phyloP scores from a whole-genome alignment of 1,284 basidiomycete species.

The Psilocybe mexicana region DNA sequence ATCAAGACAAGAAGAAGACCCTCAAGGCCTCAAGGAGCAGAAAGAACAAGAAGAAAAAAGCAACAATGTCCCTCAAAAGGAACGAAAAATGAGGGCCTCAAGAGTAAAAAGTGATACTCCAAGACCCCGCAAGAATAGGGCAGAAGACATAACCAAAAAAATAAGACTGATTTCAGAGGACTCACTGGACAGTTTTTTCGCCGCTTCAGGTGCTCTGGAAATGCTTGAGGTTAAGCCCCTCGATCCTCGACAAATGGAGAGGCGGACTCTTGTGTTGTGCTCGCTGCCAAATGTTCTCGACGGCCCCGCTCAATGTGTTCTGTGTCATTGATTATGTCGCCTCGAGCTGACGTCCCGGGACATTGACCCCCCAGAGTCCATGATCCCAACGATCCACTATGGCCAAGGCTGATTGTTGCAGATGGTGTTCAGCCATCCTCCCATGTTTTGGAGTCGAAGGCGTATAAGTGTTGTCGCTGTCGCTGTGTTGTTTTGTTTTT shows the following conservation, averaged over 20 bases:
- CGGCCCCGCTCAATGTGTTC: too few relatives aligned
- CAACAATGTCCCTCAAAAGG: neutral
- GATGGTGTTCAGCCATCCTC: too few relatives aligned
- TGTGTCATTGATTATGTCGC: too few relatives aligned
- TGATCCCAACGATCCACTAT: too few relatives aligned
- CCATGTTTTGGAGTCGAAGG: too few relatives aligned
- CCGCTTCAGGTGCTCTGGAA: neutral
- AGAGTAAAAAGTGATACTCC: neutral
- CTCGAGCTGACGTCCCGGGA: too few relatives aligned
- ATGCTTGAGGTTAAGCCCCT: neutral
- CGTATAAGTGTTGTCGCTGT: too few relatives aligned
- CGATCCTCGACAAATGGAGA: neutral
- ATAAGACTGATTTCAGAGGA: neutral
- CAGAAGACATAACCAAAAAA: neutral
- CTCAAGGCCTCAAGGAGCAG: neutral
- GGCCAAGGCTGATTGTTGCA: too few relatives aligned
- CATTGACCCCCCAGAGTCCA: too few relatives aligned
- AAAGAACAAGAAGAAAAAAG: neutral
- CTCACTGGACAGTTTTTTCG: neutral
- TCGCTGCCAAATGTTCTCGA: too few relatives aligned
- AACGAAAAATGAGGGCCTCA: neutral
- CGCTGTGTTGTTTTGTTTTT: too few relatives aligned
- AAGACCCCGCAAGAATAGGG: slow-evolving; percentile 1
- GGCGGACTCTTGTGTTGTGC: too few relatives aligned
- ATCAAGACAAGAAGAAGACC: neutral